A percentile compares a stretch with the other conserved stretches of the same genome.
phyloP scores from a whole-genome alignment of 345 rosid genomes.

The Viola odorata region DNA sequence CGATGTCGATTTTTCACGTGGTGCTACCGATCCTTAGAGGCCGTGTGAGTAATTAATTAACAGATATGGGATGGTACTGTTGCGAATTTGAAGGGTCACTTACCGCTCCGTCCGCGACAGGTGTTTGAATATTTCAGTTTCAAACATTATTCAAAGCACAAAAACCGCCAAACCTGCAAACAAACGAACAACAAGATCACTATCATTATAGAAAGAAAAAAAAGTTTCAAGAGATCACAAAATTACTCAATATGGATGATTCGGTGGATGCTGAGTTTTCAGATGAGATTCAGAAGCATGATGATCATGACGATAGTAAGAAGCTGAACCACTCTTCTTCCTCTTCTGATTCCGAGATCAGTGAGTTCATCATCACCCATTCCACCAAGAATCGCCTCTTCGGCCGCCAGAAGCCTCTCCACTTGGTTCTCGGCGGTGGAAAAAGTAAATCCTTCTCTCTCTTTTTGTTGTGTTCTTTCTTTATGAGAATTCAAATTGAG shows the following conservation, averaged over 20 bases:
- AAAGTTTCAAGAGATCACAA: too few species aligned
- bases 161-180: background rate
- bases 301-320: constrained; percentile 3
- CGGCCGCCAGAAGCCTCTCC: constrained; percentile 39
- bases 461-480: background rate
- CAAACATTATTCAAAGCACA: too few species aligned
- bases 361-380: constrained; percentile 3
- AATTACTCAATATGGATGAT: constrained; percentile 1
- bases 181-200: background rate
- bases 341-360: constrained; percentile 27
- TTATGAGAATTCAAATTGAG: too few species aligned
- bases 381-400: constrained; percentile 32
- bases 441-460: constrained; percentile 20
- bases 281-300: constrained; percentile 5
- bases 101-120: background rate
- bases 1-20: too few species aligned
- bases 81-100: constrained; percentile 1
- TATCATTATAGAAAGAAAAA: too few species aligned
- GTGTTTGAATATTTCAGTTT: constrained; percentile 12
- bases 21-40: too few species aligned
- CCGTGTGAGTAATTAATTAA: too few species aligned
- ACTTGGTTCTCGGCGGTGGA: constrained; percentile 40
- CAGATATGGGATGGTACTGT: too few species aligned
- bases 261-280: constrained; percentile 12
- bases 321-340: constrained; percentile 4